Evolutionary conservation across 2,329 filamentous ascomycete genomes (phyloP).

Genomic region (Purpureocillium takamizusanense): DNA sequence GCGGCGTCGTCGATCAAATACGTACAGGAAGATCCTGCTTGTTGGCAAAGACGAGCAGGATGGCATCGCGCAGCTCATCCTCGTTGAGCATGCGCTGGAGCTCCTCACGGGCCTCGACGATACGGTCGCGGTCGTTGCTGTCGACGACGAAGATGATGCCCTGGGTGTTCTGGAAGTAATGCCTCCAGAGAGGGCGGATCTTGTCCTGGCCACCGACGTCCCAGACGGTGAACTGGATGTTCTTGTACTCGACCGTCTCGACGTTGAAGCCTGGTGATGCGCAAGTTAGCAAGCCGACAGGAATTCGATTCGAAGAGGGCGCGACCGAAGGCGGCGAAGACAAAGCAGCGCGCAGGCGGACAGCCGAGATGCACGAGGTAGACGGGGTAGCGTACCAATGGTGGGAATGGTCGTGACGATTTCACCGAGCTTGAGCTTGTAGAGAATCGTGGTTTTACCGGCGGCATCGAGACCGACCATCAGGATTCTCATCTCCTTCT

Average conservation of each 20-base stretch:
- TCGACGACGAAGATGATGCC: constrained; percentile 99
- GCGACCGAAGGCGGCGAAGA: neutral
- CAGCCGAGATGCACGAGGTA: constrained; percentile 1
- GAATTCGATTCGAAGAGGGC: neutral
- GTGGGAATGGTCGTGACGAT: constrained; percentile 99
- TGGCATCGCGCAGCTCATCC: constrained; percentile 94
- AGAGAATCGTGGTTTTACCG: constrained; percentile 99
- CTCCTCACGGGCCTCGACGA: constrained; percentile 93
- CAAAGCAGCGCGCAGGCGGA: neutral
- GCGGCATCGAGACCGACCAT: constrained; percentile 99
- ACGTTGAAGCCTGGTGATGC: constrained; percentile 80
- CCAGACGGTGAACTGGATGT: constrained; percentile 99
- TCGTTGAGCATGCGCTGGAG: constrained; percentile 98
- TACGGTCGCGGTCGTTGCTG: constrained; percentile 96
- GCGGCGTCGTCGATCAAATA: constrained; percentile 13
- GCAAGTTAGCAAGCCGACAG: neutral
- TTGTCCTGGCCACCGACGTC: constrained; percentile 99
- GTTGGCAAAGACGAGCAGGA: constrained; percentile 97
- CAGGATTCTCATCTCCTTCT: constrained; percentile 99
- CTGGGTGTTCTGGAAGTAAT: constrained; percentile 99
- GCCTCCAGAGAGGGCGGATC: constrained; percentile 98
- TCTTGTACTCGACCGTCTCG: constrained; percentile 99
- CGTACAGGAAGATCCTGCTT: constrained; percentile 98
- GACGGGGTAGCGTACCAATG: constrained; percentile 58
- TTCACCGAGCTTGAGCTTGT: constrained; percentile 99